Evolutionary conservation across 805 yeast genomes (phyloP), one percentile per base, ranked within the genome.

Genomic region (Saccharomyces eubayanus): DNA sequence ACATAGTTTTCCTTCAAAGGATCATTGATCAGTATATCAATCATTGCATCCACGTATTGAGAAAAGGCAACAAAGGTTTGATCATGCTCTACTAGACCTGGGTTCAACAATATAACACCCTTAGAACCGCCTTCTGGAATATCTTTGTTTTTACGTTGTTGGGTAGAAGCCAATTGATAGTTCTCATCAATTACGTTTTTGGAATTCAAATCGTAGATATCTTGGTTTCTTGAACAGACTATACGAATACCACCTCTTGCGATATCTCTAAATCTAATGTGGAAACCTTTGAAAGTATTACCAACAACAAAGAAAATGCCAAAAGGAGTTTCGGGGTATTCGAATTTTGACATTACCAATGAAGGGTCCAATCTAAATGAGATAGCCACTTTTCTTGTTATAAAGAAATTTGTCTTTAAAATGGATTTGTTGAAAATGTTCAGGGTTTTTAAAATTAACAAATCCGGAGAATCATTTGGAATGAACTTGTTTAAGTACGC

Each of bases 91-190:
- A 74, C 75, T 51, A 70, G 57, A 54, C 87, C 87, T 46, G 87
- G 84, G 65, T 86, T 91, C 61, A 92, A 77, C 64, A 92, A 78
- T 54, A 94, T 87, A 49, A 94, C 99, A 74, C 99, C 99, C 71
- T 92, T 92, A 45, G 97, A 89, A 40, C 99, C 99, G 68, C 99
- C 98, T 77, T 92, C 99, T 49, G 99, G 98, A 55, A 92, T 94
- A 75, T 92, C 99, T 76, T 92, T 92, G 75, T 92, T 94, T 74
- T 92, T 92, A 61, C 92, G 81, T 75, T 94, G 99, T 74, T 92
- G 99, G 47, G 99, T 92, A 53, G 85, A 82, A 45, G 99, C 98
- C 71, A 92, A 80, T 69, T 91, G 91, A 74, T 94, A 92, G 74
- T 94, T 92, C 73, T 92, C 99, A 71, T 94, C 98, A 70, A 92